Percentiles rank a stretch among this genome's conserved stretches.
phyloP scores from a whole-genome alignment of 345 rosid species.

The Dipteronia dyeriana region DNA sequence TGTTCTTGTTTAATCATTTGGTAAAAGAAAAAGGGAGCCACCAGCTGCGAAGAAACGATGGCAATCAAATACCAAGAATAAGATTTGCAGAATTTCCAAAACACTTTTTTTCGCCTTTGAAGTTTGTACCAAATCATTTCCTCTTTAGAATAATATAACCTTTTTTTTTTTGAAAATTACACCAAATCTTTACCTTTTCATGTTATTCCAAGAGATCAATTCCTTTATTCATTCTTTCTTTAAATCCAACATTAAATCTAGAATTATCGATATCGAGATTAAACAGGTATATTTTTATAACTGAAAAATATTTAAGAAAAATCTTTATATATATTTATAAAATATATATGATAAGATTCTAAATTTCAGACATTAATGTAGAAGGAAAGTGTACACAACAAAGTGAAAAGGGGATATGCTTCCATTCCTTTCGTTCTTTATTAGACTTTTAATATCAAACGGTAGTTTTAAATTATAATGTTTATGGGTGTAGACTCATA shows the following conservation, averaged over 20 bases:
- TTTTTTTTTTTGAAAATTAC: not conserved
- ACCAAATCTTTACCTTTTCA: slow-evolving; percentile 1
- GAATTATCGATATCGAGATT: too few relatives aligned
- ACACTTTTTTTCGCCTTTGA: slow-evolving; percentile 4
- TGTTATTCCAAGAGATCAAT: not conserved
- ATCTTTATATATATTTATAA: too few relatives aligned
- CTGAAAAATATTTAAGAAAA: too few relatives aligned
- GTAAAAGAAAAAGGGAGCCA: not conserved
- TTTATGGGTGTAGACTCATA: not conserved
- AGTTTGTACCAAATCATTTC: slow-evolving; percentile 15
- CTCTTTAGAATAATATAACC: slow-evolving; percentile 3
- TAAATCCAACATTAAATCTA: too few relatives aligned
- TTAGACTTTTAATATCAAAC: not conserved
- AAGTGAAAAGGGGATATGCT: too few relatives aligned
- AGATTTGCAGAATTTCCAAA: not conserved
- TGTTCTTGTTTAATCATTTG: slow-evolving; percentile 9
- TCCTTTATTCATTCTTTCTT: too few relatives aligned
- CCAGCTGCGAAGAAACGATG: slow-evolving; percentile 14
- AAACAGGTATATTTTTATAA: too few relatives aligned
- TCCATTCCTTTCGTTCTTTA: not conserved
- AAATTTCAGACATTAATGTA: too few relatives aligned
- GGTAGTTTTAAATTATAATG: not conserved
- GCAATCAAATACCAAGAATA: not conserved
- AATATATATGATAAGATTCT: too few relatives aligned
- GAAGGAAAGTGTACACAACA: too few relatives aligned